A percentile compares a stretch with the other conserved stretches of the same genome.
Evolutionary conservation across 192 early-diverging fungal species (phyloP).

Genomic region (Mortierella hygrophila): DNA sequence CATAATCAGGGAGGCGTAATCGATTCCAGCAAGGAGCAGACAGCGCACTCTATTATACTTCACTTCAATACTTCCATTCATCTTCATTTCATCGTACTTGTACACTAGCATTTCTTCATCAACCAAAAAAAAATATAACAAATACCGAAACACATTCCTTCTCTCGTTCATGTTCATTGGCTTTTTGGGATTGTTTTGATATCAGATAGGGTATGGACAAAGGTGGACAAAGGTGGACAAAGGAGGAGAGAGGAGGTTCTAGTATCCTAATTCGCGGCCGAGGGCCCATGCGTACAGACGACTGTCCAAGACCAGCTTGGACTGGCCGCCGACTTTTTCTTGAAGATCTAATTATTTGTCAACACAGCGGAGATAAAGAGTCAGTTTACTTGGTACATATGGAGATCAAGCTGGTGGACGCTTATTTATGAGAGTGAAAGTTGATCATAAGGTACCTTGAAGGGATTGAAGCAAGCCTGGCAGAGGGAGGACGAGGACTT

Average conservation of each 20-base stretch:
- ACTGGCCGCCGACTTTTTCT: constrained; percentile 21
- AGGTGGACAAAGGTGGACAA: no score
- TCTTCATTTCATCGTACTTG: constrained; percentile 22
- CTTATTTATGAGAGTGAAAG: background rate
- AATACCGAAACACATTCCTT: constrained; percentile 4
- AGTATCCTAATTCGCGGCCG: constrained; percentile 39
- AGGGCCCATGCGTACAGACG: constrained; percentile 53
- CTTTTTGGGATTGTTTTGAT: background rate
- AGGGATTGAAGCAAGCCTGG: constrained; percentile 36
- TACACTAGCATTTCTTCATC: constrained; percentile 32
- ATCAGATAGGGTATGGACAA: background rate
- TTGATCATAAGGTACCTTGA: constrained; percentile 54
- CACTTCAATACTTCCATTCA: background rate
- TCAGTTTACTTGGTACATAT: no score
- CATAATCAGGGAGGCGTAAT: constrained; percentile 19
- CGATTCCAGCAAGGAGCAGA: background rate
- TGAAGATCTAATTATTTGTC: constrained; percentile 29
- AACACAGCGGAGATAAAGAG: background rate
- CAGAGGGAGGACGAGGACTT: constrained; percentile 55
- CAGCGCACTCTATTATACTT: background rate
- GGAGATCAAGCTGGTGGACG: no score
- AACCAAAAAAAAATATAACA: background rate
- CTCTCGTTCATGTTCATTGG: background rate
- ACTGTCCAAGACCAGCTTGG: constrained; percentile 60
- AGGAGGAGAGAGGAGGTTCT: background rate